Base-by-base conservation (phyloP, 1,284 basidiomycete genomes). In the Microstroma glucosiphilum region DNA sequence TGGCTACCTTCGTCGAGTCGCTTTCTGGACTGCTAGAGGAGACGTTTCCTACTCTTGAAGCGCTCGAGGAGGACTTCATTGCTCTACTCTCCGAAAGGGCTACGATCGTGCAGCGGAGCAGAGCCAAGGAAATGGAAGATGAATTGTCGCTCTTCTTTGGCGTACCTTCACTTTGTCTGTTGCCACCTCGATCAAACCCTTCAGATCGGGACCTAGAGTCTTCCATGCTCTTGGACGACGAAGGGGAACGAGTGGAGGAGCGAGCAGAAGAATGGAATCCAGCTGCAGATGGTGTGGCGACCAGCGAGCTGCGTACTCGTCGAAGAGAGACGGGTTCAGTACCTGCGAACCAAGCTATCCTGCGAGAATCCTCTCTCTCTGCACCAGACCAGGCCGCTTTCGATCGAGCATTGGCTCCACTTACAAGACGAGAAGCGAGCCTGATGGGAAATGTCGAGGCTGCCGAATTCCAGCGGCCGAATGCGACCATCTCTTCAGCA, bases 1-100 rank as follows among this genome's bases (percentile, higher is more conserved):
- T 78, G 9, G 67, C 75, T 11, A 58, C 26, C 6, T 78, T 75
- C 58, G 66, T 74, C 19, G 60, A 57, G 2, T 71, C 62, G 23
- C 41, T 78, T 30, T 72, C 76, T 9, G 46, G 59, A 21, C 75
- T 78, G 40, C 62, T 77, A 61, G 71, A 73, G 40, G 67, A 65
- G 3, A 78, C 76, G 58, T 59, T 60, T 59, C 67, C 57, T 0
- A 40, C 56, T 8, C 58, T 77, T 21, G 72, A 77, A 15, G 67
- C 68, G 46, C 53, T 72, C 3, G 75, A 78, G 59, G 51, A 42
- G 37, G 72, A 70, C 40, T 66, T 61, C 8, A 6, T 67, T 26
- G 63, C 59, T 0, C 23, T 75, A 11, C 30, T 69, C n/a, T 59
- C 56, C 1, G 62, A 67, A 40, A 57, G 73, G 26, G 60, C 60